Base-by-base conservation (phyloP, 1,284 basidiomycete genomes). In the Ceratobasidium sp. region DNA sequence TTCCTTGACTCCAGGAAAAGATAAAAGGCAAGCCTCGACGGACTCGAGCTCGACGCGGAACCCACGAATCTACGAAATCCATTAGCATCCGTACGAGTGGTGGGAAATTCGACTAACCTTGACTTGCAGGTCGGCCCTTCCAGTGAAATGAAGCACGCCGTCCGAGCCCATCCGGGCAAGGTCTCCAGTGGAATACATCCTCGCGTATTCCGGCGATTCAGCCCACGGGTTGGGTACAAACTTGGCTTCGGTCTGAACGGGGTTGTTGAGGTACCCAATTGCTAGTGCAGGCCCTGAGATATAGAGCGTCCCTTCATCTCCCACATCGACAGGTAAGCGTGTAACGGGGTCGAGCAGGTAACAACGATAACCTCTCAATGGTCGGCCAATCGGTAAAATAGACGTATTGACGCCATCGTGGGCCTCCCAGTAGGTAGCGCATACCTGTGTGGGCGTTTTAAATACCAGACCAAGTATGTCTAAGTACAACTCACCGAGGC, bases 1-100 rank as follows among this genome's bases (percentile, higher is more conserved):
- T 1, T n/a, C 28, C 28, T 54, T 35, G 20, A 67, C 35, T 10
- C 28, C 49, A 5, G 65, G 33, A 37, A 33, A 33, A 31, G 49
- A 33, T 4, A 67, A 23, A 6, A 67, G 31, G 39, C 49, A 67
- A 0, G 65, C 49, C n/a, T 67, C 65, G 8, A 67, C 37, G 7
- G 65, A 20, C 49, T 67, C 65, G 31, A 67, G 28, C 31, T 67
- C 65, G 65, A 67, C 65, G 5, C 49, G 49, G 65, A 53, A 67
- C 20, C 65, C 65, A 8, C 65, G 65, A 23, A 67, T 39, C 65
- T 67, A 33, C 20, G 2, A 11, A 11, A 20, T 26, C 5, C 28
- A 11, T 67, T 39, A 53, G 20, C 17, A 33, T 31, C 13, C 28
- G 7, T 33, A 51, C 33, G 31, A 37, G 11, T 5, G 20, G 4